Conservation (phyloP, 2,329 filamentous ascomycete genomes). For the Cercospora sp. region DNA sequence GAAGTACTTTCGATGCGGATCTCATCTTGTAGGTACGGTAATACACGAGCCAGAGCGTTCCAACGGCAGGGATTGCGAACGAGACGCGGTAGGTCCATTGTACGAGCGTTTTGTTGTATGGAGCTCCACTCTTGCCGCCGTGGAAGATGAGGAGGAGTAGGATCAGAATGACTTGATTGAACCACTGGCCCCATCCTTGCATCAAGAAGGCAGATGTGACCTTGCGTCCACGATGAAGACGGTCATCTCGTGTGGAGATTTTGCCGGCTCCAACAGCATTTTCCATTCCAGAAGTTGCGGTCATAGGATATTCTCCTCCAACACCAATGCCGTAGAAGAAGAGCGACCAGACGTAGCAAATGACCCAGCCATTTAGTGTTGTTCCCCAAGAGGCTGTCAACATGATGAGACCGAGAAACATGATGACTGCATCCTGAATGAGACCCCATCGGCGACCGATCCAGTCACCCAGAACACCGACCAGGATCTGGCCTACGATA, state of each 20-base stretch:
- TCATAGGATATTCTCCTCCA: slow-evolving; percentile 94
- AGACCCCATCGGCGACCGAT: slow-evolving; percentile 91
- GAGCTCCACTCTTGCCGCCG: slow-evolving; percentile 70
- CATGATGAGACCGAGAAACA: slow-evolving; percentile 91
- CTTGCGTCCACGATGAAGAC: slow-evolving; percentile 91
- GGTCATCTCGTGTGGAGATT: slow-evolving; percentile 86
- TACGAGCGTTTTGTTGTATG: slow-evolving; percentile 73
- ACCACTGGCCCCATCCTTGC: slow-evolving; percentile 97
- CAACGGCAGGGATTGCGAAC: slow-evolving; percentile 86
- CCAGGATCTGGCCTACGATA: slow-evolving; percentile 86
- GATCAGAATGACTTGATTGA: slow-evolving; percentile 90
- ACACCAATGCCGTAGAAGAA: slow-evolving; percentile 80
- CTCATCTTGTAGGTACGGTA: slow-evolving; percentile 96
- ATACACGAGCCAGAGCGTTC: slow-evolving; percentile 93
- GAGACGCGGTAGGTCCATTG: slow-evolving; percentile 93
- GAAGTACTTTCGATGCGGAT: slow-evolving; percentile 78
- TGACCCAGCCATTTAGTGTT: slow-evolving; percentile 89
- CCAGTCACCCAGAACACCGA: slow-evolving; percentile 79
- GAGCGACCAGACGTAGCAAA: slow-evolving; percentile 92
- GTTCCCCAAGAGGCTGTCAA: slow-evolving; percentile 87
- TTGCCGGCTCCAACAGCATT: slow-evolving; percentile 79
- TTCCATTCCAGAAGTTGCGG: slow-evolving; percentile 84
- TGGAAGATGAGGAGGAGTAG: slow-evolving; percentile 86
- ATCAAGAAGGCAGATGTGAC: slow-evolving; percentile 95
- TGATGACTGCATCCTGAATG: slow-evolving; percentile 91